A percentile compares a stretch with the other conserved stretches of the same genome.
Evolutionary conservation across 2,329 filamentous ascomycete species (phyloP).

Genomic region (Thelonectria olida): DNA sequence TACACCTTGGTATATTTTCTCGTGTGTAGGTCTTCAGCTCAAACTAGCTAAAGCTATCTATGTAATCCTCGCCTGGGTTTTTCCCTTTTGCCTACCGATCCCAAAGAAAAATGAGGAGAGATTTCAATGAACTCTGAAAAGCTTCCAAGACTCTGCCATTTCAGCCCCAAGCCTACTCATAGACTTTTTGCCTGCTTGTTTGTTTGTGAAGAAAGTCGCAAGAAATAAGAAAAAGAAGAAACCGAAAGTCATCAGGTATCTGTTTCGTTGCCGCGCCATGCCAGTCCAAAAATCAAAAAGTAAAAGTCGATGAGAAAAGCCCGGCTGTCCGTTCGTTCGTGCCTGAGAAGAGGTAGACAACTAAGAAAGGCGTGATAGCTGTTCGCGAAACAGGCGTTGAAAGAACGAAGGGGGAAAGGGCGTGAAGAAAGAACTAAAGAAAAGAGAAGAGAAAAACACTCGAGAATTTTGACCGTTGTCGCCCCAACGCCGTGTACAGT

Average conservation of each 20-base stretch:
- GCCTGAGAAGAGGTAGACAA: background rate
- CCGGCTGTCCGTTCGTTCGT: background rate
- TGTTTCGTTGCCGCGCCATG: background rate
- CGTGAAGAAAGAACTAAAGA: no score
- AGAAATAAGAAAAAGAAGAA: background rate
- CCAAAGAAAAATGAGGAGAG: no score
- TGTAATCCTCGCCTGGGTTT: no score
- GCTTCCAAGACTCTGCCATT: background rate
- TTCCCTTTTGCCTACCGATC: no score
- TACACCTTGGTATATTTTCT: no score
- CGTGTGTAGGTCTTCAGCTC: no score
- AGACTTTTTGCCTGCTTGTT: background rate
- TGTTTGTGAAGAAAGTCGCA: background rate
- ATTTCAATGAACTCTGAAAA: background rate
- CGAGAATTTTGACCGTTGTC: background rate
- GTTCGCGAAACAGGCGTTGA: background rate
- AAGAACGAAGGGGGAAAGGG: background rate
- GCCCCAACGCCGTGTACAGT: slow-evolving; percentile 11
- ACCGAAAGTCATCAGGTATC: background rate
- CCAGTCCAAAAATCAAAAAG: background rate
- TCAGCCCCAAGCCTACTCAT: background rate
- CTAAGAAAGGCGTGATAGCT: background rate
- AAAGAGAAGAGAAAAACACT: background rate
- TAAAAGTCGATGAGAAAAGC: background rate
- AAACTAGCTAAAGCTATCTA: no score